Evolutionary conservation across 805 yeast genomes (phyloP).

Genomic region (Metschnikowia amazonensis): DNA sequence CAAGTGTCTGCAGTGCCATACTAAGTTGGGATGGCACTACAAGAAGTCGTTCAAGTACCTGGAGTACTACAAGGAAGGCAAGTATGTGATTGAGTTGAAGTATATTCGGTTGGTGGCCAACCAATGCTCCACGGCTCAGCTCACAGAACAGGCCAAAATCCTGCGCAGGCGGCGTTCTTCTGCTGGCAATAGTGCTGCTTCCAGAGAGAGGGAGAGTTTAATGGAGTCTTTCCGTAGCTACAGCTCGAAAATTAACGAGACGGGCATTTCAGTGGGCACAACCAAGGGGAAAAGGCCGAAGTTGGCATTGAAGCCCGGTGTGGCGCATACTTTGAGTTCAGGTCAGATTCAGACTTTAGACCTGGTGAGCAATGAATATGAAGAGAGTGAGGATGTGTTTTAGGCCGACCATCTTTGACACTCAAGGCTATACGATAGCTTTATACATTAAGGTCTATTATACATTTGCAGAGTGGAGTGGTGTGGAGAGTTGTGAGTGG

Average conservation of each 20-base stretch:
- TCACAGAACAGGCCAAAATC: constrained; percentile 31
- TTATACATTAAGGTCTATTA: too few species aligned
- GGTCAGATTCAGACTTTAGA: not conserved
- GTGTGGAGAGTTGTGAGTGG: too few species aligned
- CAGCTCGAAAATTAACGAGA: constrained; percentile 4
- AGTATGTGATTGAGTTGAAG: constrained; percentile 40
- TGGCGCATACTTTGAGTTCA: not conserved
- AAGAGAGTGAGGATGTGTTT: not conserved
- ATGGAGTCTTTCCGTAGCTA: constrained; percentile 10
- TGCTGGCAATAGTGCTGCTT: constrained; percentile 12
- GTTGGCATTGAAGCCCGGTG: not conserved
- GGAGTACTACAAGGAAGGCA: constrained; percentile 42
- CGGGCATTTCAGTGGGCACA: not conserved
- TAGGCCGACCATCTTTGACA: not conserved
- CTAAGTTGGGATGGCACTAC: constrained; percentile 39
- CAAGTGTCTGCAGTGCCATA: constrained; percentile 37
- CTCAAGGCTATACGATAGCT: too few species aligned
- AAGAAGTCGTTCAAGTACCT: constrained; percentile 33
- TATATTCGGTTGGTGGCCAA: constrained; percentile 34
- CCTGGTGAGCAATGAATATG: not conserved
- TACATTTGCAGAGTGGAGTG: too few species aligned
- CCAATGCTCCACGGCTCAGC: constrained; percentile 30
- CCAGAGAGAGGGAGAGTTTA: constrained; percentile 7
- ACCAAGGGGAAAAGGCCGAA: constrained; percentile 1
- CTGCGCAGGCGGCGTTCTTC: constrained; percentile 23